Percentiles rank a stretch among this genome's conserved stretches.
phyloP scores from a whole-genome alignment of 2,329 filamentous ascomycete species.

The Phaeomoniella chlamydospora region DNA sequence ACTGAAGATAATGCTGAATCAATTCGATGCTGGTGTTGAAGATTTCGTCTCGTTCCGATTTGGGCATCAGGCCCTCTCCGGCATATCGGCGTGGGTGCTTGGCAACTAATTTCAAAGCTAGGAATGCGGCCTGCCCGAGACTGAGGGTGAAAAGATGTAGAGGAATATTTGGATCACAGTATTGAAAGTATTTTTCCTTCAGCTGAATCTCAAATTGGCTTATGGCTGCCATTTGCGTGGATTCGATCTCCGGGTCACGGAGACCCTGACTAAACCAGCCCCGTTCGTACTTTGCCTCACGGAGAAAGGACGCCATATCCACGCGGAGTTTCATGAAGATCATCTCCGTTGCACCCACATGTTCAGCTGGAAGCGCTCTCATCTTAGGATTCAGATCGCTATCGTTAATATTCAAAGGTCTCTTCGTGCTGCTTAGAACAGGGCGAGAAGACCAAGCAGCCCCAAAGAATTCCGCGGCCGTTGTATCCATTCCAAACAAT shows the following conservation, averaged over 20 bases:
- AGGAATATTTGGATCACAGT: conserved; percentile 24
- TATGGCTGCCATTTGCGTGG: conserved; percentile 9
- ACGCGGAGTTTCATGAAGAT: conserved; percentile 5
- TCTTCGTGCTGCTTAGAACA: conserved; percentile 9
- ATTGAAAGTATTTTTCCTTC: conserved; percentile 19
- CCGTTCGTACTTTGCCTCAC: neutral
- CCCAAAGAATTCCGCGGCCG: conserved; percentile 16
- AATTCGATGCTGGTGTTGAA: conserved; percentile 24
- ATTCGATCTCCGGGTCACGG: neutral
- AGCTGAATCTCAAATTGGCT: conserved; percentile 19
- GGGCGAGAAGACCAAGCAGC: conserved; percentile 8
- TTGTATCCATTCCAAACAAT: conserved; percentile 13
- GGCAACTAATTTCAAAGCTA: conserved; percentile 28
- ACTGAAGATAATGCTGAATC: conserved; percentile 23
- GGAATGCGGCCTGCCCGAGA: conserved; percentile 27
- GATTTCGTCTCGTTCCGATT: conserved; percentile 21
- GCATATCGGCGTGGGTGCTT: conserved; percentile 26
- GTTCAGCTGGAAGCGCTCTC: conserved; percentile 7
- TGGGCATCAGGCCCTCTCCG: conserved; percentile 14
- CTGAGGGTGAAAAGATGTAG: conserved; percentile 29
- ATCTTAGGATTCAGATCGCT: conserved; percentile 9
- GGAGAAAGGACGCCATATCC: neutral
- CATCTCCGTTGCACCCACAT: conserved; percentile 15
- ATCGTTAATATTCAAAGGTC: conserved; percentile 9
- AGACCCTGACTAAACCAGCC: neutral